Percentiles rank a stretch among this genome's conserved stretches.
These are phyloP conservation scores for Ehretia macrophylla DNA, from an alignment of 257 asterid genomes.

Conservation along the genomic window DNA sequence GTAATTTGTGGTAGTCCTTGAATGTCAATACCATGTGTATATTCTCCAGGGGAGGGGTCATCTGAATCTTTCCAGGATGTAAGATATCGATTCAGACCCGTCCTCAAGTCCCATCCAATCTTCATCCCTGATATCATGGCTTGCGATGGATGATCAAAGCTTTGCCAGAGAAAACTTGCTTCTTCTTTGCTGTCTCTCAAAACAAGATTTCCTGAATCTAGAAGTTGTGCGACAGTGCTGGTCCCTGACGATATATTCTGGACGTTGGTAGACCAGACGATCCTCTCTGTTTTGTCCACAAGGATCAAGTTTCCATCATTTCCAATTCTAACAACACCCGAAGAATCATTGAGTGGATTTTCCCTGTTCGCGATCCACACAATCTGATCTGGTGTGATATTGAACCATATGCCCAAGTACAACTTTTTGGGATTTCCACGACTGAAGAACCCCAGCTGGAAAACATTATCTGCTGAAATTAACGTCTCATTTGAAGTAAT, in stretches of 20 bases:
- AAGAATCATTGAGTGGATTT: background rate
- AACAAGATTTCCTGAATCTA: slow-evolving; percentile 13
- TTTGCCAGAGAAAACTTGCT: background rate
- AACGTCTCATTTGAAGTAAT: slow-evolving; percentile 1
- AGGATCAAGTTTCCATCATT: slow-evolving; percentile 15
- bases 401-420: slow-evolving; percentile 32
- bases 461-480: slow-evolving; percentile 11
- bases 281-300: background rate
- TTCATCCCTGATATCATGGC: background rate
- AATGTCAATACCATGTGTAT: too few relatives aligned
- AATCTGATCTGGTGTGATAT: background rate
- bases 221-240: too few relatives aligned
- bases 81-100: too few relatives aligned
- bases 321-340: slow-evolving; percentile 6
- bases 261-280: too few relatives aligned
- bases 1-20: too few relatives aligned
- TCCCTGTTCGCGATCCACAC: slow-evolving; percentile 28
- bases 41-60: slow-evolving; percentile 43
- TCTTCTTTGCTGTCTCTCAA: background rate
- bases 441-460: slow-evolving; percentile 22
- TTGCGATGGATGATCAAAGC: slow-evolving; percentile 1
- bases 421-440: slow-evolving; percentile 15
- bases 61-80: slow-evolving; percentile 7
- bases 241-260: too few relatives aligned
- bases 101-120: too few relatives aligned